Conservation (phyloP, 441 rosid species). For the Gossypium gossypioides region DNA sequence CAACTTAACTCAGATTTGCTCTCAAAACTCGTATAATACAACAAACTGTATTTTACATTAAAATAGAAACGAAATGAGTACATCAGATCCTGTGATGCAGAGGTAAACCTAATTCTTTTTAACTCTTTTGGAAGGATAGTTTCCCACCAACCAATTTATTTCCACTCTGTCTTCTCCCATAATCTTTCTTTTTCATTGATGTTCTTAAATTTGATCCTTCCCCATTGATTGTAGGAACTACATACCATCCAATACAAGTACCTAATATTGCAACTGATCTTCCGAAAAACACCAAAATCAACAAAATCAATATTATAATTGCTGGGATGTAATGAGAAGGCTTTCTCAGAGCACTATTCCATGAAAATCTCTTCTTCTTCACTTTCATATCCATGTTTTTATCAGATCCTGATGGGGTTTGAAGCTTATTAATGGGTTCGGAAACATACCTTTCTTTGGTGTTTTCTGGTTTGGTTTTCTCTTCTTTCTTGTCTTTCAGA, state of each 20-base stretch:
- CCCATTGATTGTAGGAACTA: constrained; percentile 29
- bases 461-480: neutral
- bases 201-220: constrained; percentile 13
- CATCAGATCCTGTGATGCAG: neutral
- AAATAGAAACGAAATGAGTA: neutral
- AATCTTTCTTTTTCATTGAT: constrained; percentile 29
- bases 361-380: constrained; percentile 10
- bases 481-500: constrained; percentile 22
- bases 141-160: constrained; percentile 2
- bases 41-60: neutral
- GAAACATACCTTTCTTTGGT: neutral
- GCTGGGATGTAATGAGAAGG: constrained; percentile 41
- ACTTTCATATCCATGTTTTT: neutral
- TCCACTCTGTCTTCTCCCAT: constrained; percentile 24
- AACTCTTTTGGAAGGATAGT: constrained; percentile 13
- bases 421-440: neutral
- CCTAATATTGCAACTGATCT: constrained; percentile 40
- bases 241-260: constrained; percentile 50
- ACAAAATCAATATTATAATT: constrained; percentile 33
- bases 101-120: neutral
- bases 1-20: neutral
- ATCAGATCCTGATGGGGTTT: constrained; percentile 8
- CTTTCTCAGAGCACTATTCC: constrained; percentile 25
- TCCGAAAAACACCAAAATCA: constrained; percentile 40
- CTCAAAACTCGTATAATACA: neutral